Evolutionary conservation across 257 asterid genomes (phyloP).

Genomic region (Paraleonurus japonicus): DNA sequence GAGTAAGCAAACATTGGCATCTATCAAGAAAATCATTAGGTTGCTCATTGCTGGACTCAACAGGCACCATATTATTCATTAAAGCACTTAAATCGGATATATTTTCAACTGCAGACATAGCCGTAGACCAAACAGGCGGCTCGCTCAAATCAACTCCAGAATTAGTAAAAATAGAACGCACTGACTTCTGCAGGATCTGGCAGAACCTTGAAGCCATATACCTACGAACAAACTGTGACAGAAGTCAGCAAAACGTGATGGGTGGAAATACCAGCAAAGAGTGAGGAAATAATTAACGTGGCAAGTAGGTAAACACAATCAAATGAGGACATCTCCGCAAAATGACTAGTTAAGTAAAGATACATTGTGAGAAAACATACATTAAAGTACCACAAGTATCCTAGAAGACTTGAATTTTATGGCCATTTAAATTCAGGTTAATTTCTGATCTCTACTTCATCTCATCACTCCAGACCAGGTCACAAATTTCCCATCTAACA

Average conservation of each 20-base stretch:
- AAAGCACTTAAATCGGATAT: slow-evolving; percentile 26
- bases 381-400: neutral
- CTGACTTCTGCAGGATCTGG: slow-evolving; percentile 58
- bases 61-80: slow-evolving; percentile 29
- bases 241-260: slow-evolving; percentile 39
- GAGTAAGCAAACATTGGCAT: slow-evolving; percentile 55
- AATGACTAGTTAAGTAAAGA: slow-evolving; percentile 13
- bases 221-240: slow-evolving; percentile 70
- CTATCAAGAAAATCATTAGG: slow-evolving; percentile 37
- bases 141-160: slow-evolving; percentile 52
- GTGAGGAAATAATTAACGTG: neutral
- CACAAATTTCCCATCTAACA: neutral
- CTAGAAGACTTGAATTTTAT: slow-evolving; percentile 5
- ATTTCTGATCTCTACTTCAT: slow-evolving; percentile 4
- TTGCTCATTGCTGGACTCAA: slow-evolving; percentile 37
- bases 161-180: slow-evolving; percentile 46
- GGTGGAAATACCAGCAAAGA: slow-evolving; percentile 6
- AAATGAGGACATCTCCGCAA: slow-evolving; percentile 5
- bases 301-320: slow-evolving; percentile 4
- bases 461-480: slow-evolving; percentile 16
- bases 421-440: neutral
- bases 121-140: slow-evolving; percentile 59
- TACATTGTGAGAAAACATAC: neutral
- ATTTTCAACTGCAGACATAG: slow-evolving; percentile 42
- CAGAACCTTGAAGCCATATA: slow-evolving; percentile 73